These are phyloP conservation scores for Cordyceps tenuipes DNA, from an alignment of 2,329 filamentous ascomycete genomes.

Conservation along the genomic window DNA sequence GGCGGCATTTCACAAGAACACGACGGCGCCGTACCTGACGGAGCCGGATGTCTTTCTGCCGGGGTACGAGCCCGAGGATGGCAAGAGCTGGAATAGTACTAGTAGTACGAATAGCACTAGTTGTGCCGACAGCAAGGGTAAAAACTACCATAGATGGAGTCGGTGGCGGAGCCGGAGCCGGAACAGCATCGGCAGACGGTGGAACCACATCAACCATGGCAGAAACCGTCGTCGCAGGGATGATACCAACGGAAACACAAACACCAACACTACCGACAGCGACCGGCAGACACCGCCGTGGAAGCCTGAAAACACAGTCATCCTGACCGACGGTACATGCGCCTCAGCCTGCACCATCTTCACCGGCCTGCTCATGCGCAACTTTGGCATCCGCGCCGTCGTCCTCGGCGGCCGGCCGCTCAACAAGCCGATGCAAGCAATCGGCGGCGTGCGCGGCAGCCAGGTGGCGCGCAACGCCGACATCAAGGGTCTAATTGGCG, in stretches of 20 bases:
- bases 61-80: background rate
- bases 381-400: slow-evolving; percentile 30
- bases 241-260: background rate
- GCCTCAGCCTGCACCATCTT: slow-evolving; percentile 18
- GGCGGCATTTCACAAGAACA: background rate
- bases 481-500: background rate
- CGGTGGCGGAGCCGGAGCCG: too few relatives aligned
- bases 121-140: too few relatives aligned
- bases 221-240: too few relatives aligned
- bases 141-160: too few relatives aligned
- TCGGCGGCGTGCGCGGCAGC: slow-evolving; percentile 57
- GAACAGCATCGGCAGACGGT: too few relatives aligned
- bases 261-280: too few relatives aligned
- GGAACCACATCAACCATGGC: too few relatives aligned
- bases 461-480: background rate
- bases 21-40: background rate
- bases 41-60: background rate
- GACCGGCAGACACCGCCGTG: background rate
- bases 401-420: slow-evolving; percentile 53
- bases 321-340: slow-evolving; percentile 19
- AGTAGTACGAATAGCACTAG: too few relatives aligned
- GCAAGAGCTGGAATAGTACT: too few relatives aligned
- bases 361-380: slow-evolving; percentile 4
- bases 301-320: slow-evolving; percentile 15
- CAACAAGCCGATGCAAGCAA: slow-evolving; percentile 47